Base-by-base conservation (phyloP, 805 yeast genomes). In the Ogataea henricii region DNA sequence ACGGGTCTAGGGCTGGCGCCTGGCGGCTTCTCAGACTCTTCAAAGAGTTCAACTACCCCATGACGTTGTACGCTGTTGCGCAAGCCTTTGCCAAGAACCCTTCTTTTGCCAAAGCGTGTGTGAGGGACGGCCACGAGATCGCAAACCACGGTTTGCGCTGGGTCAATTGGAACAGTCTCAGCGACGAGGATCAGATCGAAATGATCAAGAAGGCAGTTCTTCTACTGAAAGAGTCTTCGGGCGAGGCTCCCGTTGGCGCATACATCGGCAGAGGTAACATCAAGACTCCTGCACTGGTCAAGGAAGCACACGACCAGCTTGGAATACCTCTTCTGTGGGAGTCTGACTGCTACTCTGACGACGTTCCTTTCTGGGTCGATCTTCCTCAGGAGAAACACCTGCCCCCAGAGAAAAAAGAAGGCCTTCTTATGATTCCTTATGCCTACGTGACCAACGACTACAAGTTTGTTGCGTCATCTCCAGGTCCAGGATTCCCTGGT, bases 41-140 rank as follows among this genome's bases (percentile, higher is more conserved):
- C 51, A 62, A 63, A 42, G 64, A 70, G 52, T 65, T 62, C 43
- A 52, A 52, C 16, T 62, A 54, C 40, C 63, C 60, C 35, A 59
- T 69, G 51, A 70, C 74, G 8, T 55, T 66, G 5, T 69, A 62
- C 48, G 74, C 68, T 12, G 73, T 70, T 43, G 74, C 69, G 8
- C 67, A 66, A 44, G 74, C 74, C 9, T 59, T 70, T 26, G 65
- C 59, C 34, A 60, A 58, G 42, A 60, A 67, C 38, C 67, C 69
- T 4, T 62, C 53, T 12, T 68, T 68, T 32, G 72, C 68, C 16
- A 55, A 56, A 27, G 72, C 69, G 0, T 64, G 67, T 45, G 65
- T 59, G 27, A 60, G 68, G 36, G 71, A 63, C 33, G 73, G 73
- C 7, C 71, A 67, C 52, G 73, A 70, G 46, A 66, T 70, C 26